Evolutionary conservation across 2,329 filamentous ascomycete species (phyloP).

Genomic region (Cryoendolithus antarcticus): DNA sequence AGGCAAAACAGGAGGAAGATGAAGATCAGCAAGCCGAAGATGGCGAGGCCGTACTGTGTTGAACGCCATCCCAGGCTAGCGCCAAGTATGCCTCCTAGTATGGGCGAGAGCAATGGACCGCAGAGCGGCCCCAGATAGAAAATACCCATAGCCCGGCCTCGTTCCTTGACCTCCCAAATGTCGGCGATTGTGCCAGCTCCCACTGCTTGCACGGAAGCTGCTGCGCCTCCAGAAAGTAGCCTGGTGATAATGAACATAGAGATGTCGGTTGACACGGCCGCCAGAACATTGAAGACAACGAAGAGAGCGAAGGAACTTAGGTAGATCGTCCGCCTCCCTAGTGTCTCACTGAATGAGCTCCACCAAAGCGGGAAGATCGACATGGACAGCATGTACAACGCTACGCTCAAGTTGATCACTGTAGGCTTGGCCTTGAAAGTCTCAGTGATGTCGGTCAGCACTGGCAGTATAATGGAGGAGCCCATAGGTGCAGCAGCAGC

Average conservation of each 20-base stretch:
- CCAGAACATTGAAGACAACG: constrained; percentile 56
- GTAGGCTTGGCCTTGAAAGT: constrained; percentile 53
- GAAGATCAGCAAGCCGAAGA: constrained; percentile 51
- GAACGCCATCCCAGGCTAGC: constrained; percentile 60
- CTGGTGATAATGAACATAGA: constrained; percentile 68
- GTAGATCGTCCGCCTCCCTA: constrained; percentile 67
- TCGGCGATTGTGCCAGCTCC: constrained; percentile 75
- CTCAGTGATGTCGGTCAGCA: constrained; percentile 49
- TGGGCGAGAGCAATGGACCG: constrained; percentile 62
- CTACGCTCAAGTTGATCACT: constrained; percentile 61
- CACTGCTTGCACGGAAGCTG: constrained; percentile 70
- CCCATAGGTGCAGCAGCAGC: constrained; percentile 71
- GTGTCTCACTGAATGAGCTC: constrained; percentile 63
- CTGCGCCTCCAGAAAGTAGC: constrained; percentile 60
- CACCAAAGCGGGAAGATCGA: constrained; percentile 79
- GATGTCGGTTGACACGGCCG: constrained; percentile 57
- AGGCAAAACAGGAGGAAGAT: constrained; percentile 47
- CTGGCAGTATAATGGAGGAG: constrained; percentile 69
- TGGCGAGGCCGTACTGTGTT: constrained; percentile 65
- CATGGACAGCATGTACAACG: constrained; percentile 70
- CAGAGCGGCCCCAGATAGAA: constrained; percentile 71
- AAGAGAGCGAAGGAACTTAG: constrained; percentile 62
- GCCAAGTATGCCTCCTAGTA: constrained; percentile 62
- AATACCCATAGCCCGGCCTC: constrained; percentile 68
- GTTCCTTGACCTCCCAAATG: constrained; percentile 60